These are phyloP conservation scores for Neofusicoccum cordaticola DNA, from an alignment of 2,329 filamentous ascomycete genomes.

Conservation along the genomic window DNA sequence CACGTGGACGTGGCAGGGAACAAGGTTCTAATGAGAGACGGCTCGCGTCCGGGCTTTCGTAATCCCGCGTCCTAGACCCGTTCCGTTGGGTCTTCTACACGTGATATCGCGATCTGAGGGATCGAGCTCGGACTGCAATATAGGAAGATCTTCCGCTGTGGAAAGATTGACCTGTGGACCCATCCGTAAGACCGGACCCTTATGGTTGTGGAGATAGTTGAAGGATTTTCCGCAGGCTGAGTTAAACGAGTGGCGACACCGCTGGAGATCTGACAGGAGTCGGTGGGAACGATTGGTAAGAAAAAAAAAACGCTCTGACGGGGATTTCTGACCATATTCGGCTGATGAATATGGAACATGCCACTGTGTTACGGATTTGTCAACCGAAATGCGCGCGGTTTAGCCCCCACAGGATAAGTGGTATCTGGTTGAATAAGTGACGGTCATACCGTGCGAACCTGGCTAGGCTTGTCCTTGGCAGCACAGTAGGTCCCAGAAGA, in stretches of 20 bases:
- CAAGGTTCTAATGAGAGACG: constrained; percentile 4
- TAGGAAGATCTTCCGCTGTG: not conserved
- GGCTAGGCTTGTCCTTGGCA: not conserved
- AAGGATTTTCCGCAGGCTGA: not conserved
- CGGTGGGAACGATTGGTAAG: not conserved
- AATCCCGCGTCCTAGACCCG: constrained; percentile 3
- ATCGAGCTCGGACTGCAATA: constrained; percentile 11
- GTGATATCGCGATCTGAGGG: constrained; percentile 8
- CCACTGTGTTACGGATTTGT: not conserved
- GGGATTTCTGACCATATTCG: not conserved
- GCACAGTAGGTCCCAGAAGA: too few relatives aligned
- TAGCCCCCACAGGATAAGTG: not conserved
- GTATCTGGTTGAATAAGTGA: not conserved
- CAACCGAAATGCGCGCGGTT: not conserved
- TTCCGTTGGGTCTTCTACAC: not conserved
- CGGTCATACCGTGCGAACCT: not conserved
- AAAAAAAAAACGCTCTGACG: not conserved
- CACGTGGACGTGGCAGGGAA: constrained; percentile 6
- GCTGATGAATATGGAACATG: not conserved
- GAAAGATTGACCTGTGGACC: not conserved
- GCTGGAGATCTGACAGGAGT: not conserved
- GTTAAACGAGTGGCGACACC: not conserved
- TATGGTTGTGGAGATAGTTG: not conserved
- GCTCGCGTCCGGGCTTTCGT: constrained; percentile 7
- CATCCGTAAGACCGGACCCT: not conserved